A percentile compares a stretch with the other conserved stretches of the same genome.
Conservation (phyloP, 805 yeast genomes). For the Sugiyamaella boreocaroliniensis region DNA sequence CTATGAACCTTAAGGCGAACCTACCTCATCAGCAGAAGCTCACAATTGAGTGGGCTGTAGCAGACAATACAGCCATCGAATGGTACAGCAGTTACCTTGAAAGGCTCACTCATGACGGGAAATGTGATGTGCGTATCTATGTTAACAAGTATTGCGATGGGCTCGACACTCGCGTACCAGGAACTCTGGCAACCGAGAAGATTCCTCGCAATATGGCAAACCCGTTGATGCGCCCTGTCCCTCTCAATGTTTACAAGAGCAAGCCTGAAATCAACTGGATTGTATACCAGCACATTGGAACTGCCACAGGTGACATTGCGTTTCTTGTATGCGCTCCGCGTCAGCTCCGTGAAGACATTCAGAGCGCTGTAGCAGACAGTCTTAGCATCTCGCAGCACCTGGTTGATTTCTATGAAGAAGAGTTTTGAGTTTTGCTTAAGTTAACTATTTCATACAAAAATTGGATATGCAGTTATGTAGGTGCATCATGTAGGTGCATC, state of each 20-base stretch:
- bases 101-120: neutral
- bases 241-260: neutral
- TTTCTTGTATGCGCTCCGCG: constrained; percentile 1
- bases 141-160: neutral
- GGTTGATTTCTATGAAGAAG: constrained; percentile 1
- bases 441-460: neutral
- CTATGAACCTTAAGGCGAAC: constrained; percentile 5
- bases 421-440: neutral
- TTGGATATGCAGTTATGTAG: neutral
- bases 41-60: constrained; percentile 59
- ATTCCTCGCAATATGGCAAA: neutral
- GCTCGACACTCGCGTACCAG: neutral
- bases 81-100: constrained; percentile 43
- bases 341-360: neutral
- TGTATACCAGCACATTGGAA: neutral
- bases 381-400: neutral
- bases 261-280: constrained; percentile 4
- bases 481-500: neutral
- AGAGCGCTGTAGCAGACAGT: neutral
- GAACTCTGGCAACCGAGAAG: neutral
- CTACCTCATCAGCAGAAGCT: constrained; percentile 20
- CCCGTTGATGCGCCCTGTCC: neutral
- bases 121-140: neutral
- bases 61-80: constrained; percentile 39
- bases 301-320: neutral